phyloP scores from a whole-genome alignment of 768 basidiomycete species.

The Russula earlei region DNA sequence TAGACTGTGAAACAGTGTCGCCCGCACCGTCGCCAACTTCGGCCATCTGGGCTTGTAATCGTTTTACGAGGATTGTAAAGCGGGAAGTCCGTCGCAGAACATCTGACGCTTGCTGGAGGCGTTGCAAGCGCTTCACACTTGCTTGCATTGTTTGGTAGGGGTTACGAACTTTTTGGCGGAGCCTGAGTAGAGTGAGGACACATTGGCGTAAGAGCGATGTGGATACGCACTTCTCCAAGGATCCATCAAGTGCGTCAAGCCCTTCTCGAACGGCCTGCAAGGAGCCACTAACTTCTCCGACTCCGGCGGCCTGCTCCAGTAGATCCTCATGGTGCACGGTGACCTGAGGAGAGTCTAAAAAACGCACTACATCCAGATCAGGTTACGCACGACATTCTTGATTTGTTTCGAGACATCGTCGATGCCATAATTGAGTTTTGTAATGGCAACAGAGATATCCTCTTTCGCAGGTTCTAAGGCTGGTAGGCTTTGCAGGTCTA shows the following conservation, averaged over 20 bases:
- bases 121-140: constrained; percentile 64
- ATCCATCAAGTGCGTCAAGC: constrained; percentile 62
- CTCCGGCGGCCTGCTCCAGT: constrained; percentile 70
- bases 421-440: constrained; percentile 77
- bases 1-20: constrained; percentile 1
- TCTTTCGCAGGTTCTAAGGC: constrained; percentile 59
- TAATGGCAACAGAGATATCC: constrained; percentile 83
- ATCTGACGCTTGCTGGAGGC: constrained; percentile 76
- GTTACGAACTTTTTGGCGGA: constrained; percentile 75
- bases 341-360: constrained; percentile 40
- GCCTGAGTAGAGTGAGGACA: constrained; percentile 32
- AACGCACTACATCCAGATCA: neutral
- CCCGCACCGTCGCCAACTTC: constrained; percentile 37
- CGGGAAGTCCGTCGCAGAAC: constrained; percentile 75
- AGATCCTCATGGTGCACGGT: constrained; percentile 75
- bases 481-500: constrained; percentile 28
- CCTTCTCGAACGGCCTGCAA: constrained; percentile 58
- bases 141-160: constrained; percentile 71
- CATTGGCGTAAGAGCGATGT: neutral
- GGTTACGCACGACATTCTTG: constrained; percentile 56
- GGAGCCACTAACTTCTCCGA: constrained; percentile 61
- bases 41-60: constrained; percentile 79
- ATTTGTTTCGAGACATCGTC: constrained; percentile 92
- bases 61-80: constrained; percentile 72
- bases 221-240: constrained; percentile 60